Percentiles rank a stretch among this genome's conserved stretches.
Conservation (phyloP, 441 rosid species). For the Jatropha podagrica region DNA sequence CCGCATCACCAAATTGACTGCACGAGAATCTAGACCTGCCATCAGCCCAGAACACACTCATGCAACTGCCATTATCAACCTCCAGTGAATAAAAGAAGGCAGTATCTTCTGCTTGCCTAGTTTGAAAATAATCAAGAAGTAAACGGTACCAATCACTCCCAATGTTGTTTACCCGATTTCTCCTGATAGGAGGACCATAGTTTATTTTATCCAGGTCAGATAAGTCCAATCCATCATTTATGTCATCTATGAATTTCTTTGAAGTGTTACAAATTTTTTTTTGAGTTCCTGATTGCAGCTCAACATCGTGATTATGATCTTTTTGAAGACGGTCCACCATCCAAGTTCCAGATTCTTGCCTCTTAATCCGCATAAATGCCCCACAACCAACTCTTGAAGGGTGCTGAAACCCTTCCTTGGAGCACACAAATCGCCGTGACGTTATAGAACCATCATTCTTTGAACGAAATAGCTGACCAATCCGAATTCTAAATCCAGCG, state of each 20-base stretch:
- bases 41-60: conserved; percentile 85
- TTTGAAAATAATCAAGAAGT: conserved; percentile 71
- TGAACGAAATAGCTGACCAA: conserved; percentile 85
- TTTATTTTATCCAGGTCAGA: conserved; percentile 44
- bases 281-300: conserved; percentile 30
- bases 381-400: conserved; percentile 92
- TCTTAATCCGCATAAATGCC: conserved; percentile 89
- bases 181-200: conserved; percentile 30
- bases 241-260: conserved; percentile 57
- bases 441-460: conserved; percentile 83
- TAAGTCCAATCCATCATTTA: conserved; percentile 49
- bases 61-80: conserved; percentile 51
- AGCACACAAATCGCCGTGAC: conserved; percentile 85
- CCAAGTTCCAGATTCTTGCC: conserved; percentile 77
- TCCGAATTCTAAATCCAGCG: conserved; percentile 73
- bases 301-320: conserved; percentile 79
- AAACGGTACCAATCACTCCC: conserved; percentile 71
- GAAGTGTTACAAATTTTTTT: conserved; percentile 42
- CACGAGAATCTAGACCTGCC: conserved; percentile 79
- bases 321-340: conserved; percentile 72
- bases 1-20: conserved; percentile 78
- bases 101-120: conserved; percentile 69
- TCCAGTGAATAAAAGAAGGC: conserved; percentile 73
- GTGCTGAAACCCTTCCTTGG: conserved; percentile 93
- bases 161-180: conserved; percentile 46